Evolutionary conservation across 495 filamentous ascomycete species (phyloP).

Genomic region (Xylaria castorea): DNA sequence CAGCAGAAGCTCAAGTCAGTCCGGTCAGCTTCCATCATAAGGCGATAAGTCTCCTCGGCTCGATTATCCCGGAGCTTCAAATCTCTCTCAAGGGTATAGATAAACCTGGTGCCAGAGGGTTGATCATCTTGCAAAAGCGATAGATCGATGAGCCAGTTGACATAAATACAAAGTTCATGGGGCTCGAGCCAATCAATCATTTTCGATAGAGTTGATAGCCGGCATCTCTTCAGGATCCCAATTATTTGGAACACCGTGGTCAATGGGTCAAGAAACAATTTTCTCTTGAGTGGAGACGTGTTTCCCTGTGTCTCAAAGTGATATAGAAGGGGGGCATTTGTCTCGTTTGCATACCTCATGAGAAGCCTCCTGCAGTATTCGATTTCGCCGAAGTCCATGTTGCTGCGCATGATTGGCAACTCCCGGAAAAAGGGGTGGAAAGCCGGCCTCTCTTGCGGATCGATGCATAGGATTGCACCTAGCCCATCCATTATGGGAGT

Average conservation of each 20-base stretch:
- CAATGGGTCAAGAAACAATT: neutral
- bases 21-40: neutral
- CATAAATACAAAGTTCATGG: neutral
- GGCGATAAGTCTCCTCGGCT: neutral
- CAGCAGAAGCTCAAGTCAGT: neutral
- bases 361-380: neutral
- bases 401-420: neutral
- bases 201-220: neutral
- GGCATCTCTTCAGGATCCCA: neutral
- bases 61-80: neutral
- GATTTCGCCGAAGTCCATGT: neutral
- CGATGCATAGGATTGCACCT: neutral
- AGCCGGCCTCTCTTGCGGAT: neutral
- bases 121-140: neutral
- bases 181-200: neutral
- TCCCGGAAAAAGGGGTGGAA: neutral
- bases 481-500: neutral
- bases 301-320: neutral
- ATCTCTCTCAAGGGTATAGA: neutral
- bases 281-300: neutral
- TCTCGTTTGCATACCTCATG: neutral
- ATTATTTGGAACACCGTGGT: neutral
- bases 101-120: neutral
- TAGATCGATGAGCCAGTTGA: neutral
- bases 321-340: neutral